These are phyloP conservation scores for Platanthera zijinensis DNA, from an alignment of 106 monocot species.

Conservation along the genomic window DNA sequence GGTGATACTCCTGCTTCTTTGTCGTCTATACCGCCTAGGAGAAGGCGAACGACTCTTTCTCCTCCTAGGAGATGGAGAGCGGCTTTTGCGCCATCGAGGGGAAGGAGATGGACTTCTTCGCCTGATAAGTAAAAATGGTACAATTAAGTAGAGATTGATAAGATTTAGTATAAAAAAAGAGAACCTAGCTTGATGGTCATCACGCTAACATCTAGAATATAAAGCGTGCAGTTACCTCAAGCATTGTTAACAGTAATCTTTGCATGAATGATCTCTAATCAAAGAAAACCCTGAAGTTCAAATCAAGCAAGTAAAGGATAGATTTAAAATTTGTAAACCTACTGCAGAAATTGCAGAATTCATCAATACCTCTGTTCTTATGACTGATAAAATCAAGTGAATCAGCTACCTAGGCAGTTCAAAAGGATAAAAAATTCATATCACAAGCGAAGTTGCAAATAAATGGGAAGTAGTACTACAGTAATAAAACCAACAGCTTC, in stretches of 20 bases:
- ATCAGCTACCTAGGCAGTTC: background rate
- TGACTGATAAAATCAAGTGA: background rate
- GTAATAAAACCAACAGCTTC: background rate
- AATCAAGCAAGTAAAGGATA: constrained; percentile 33
- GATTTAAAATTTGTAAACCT: background rate
- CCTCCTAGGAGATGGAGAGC: constrained; percentile 62
- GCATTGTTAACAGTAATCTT: constrained; percentile 43
- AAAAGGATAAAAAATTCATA: background rate
- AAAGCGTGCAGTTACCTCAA: constrained; percentile 41
- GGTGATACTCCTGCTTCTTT: constrained; percentile 20
- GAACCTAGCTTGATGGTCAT: background rate
- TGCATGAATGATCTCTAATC: constrained; percentile 51
- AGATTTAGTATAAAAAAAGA: background rate
- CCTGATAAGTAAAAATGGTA: constrained; percentile 26
- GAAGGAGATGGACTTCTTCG: constrained; percentile 71
- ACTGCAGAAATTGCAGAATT: background rate
- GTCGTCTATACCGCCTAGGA: constrained; percentile 14
- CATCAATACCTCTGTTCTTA: background rate
- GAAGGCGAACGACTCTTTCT: constrained; percentile 24
- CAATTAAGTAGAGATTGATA: background rate
- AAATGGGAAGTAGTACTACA: background rate
- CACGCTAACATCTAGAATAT: constrained; percentile 1
- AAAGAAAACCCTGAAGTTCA: constrained; percentile 29
- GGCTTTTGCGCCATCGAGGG: constrained; percentile 60
- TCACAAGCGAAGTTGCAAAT: too few relatives aligned